A percentile compares a stretch with the other conserved stretches of the same genome.
phyloP scores from a whole-genome alignment of 1,284 basidiomycete species.

The Hemileia vastatrix region DNA sequence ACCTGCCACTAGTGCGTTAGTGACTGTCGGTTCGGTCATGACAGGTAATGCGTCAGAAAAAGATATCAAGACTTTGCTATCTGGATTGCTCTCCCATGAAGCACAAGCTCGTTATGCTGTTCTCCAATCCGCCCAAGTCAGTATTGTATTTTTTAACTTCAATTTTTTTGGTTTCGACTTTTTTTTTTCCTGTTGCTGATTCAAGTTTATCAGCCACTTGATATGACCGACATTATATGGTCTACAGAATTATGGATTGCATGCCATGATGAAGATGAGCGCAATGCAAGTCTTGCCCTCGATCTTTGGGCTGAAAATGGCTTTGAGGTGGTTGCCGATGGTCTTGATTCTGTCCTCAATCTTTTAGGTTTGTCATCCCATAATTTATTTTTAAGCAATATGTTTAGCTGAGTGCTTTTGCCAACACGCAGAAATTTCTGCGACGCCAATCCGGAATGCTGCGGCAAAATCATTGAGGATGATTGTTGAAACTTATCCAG shows the following conservation, averaged over 20 bases:
- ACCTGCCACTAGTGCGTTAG: conserved; percentile 70
- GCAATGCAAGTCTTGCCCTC: conserved; percentile 71
- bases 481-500: conserved; percentile 9
- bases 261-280: conserved; percentile 82
- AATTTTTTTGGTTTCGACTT: not conserved
- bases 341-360: conserved; percentile 46
- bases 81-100: conserved; percentile 73
- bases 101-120: conserved; percentile 79
- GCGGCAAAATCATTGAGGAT: conserved; percentile 16
- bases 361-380: conserved; percentile 11
- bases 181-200: not conserved
- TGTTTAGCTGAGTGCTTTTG: not conserved
- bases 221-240: conserved; percentile 90
- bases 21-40: conserved; percentile 75
- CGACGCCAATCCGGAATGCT: conserved; percentile 14
- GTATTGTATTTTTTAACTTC: not conserved
- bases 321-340: conserved; percentile 71
- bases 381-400: not conserved
- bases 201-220: conserved; percentile 59
- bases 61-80: conserved; percentile 61
- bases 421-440: conserved; percentile 9
- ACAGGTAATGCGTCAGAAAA: conserved; percentile 55
- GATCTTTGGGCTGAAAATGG: conserved; percentile 95
- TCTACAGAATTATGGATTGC: conserved; percentile 80
- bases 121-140: conserved; percentile 61